phyloP scores from a whole-genome alignment of 2,329 filamentous ascomycete genomes.

The Pleoardoris graminearum region DNA sequence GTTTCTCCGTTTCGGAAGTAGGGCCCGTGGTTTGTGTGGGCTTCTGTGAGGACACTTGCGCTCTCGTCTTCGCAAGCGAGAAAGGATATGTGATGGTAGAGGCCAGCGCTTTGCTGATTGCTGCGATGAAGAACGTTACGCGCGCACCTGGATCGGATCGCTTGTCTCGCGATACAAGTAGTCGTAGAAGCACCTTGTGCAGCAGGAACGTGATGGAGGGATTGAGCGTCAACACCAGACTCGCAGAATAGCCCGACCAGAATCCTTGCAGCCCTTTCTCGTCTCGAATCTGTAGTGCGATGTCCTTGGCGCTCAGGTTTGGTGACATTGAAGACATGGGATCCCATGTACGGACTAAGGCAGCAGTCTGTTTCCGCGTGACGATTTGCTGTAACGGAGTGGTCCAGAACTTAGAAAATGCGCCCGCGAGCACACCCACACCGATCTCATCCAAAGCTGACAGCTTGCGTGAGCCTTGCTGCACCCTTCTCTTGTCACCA shows the following conservation, averaged over 20 bases:
- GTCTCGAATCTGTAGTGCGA: conserved; percentile 63
- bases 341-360: conserved; percentile 51
- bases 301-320: conserved; percentile 54
- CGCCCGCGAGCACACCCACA: conserved; percentile 73
- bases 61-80: conserved; percentile 78
- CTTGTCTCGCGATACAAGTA: conserved; percentile 59
- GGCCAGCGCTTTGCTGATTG: conserved; percentile 76
- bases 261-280: conserved; percentile 76
- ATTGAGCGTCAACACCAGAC: conserved; percentile 78
- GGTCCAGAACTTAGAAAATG: conserved; percentile 73
- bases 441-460: conserved; percentile 72
- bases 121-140: conserved; percentile 69
- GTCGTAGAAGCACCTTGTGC: conserved; percentile 70
- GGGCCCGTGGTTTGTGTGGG: conserved; percentile 32
- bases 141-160: conserved; percentile 57
- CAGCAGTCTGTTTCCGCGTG: conserved; percentile 75
- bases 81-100: conserved; percentile 82
- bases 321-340: conserved; percentile 34
- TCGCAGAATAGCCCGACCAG: conserved; percentile 87
- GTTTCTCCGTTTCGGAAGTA: conserved; percentile 32
- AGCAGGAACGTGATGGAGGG: conserved; percentile 85
- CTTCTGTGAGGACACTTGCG: conserved; percentile 63
- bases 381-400: conserved; percentile 83
- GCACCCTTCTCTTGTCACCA: conserved; percentile 48
- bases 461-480: conserved; percentile 45